Percentiles rank a stretch among this genome's conserved stretches.
phyloP scores from a whole-genome alignment of 148 eudicot species.

The Simmondsia chinensis region DNA sequence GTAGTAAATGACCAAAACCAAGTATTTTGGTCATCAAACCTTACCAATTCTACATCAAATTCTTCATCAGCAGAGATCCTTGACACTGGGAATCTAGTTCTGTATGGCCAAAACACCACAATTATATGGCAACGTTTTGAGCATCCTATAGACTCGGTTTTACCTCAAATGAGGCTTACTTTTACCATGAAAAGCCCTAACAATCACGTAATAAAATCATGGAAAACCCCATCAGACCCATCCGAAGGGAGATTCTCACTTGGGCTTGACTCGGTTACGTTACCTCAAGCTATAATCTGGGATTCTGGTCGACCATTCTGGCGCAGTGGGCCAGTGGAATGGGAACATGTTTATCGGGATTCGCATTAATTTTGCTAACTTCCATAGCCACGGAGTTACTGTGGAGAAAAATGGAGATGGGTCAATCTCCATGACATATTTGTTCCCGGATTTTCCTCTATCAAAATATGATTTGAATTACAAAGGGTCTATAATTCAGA shows the following conservation, averaged over 20 bases:
- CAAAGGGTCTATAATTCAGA: conserved; percentile 19
- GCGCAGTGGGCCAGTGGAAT: conserved; percentile 18
- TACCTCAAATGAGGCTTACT: conserved; percentile 16
- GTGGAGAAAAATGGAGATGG: conserved; percentile 12
- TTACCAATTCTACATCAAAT: background rate
- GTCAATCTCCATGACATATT: conserved; percentile 4
- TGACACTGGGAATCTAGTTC: conserved; percentile 29
- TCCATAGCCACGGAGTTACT: conserved; percentile 11
- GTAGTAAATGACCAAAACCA: conserved; percentile 16
- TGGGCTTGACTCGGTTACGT: background rate
- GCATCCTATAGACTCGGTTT: conserved; percentile 20
- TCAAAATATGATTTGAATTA: conserved; percentile 9
- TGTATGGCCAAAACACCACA: conserved; percentile 3
- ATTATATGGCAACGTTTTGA: conserved; percentile 27
- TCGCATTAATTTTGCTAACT: conserved; percentile 11
- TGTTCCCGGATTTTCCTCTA: background rate
- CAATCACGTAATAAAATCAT: background rate
- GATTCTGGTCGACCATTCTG: conserved; percentile 6
- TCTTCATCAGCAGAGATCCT: conserved; percentile 13
- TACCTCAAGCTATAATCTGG: conserved; percentile 5
- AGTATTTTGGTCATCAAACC: conserved; percentile 31
- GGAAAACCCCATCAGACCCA: conserved; percentile 12
- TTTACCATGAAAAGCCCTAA: background rate
- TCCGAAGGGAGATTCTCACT: conserved; percentile 1
- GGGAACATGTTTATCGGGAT: conserved; percentile 16